Conservation (phyloP, 352 stramenopile species). For the Pythium angustatum region DNA sequence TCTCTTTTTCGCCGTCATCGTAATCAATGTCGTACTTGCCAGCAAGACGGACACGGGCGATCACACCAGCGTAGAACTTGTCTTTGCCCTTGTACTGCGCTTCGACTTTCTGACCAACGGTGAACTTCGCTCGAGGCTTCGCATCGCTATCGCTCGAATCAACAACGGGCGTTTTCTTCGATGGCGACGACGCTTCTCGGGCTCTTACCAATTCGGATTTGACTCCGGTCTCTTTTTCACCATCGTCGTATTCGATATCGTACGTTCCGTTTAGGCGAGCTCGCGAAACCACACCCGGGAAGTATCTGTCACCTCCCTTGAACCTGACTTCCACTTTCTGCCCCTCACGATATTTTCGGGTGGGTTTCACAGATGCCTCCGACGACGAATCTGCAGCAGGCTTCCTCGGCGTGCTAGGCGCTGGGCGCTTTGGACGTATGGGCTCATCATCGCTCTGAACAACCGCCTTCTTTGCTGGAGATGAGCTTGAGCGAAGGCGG, state of each 20-base stretch:
- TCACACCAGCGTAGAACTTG: conserved; percentile 63
- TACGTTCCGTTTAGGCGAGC: conserved; percentile 70
- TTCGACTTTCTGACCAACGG: conserved; percentile 45
- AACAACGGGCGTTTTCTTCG: conserved; percentile 25
- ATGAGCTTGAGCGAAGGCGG: conserved; percentile 24
- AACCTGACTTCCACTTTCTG: conserved; percentile 41
- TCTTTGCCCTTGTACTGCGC: conserved; percentile 58
- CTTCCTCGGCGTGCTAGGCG: conserved; percentile 31
- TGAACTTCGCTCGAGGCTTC: conserved; percentile 13
- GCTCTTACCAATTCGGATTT: conserved; percentile 33
- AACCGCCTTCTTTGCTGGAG: conserved; percentile 37
- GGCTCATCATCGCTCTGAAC: conserved; percentile 51
- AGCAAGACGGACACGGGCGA: conserved; percentile 42
- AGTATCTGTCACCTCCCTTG: conserved; percentile 64
- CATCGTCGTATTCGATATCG: conserved; percentile 64
- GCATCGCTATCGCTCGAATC: conserved; percentile 24
- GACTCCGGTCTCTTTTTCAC: conserved; percentile 45
- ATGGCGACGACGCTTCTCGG: conserved; percentile 22
- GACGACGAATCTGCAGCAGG: conserved; percentile 36
- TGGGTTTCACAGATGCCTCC: conserved; percentile 34
- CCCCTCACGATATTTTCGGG: conserved; percentile 25
- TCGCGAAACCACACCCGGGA: conserved; percentile 61
- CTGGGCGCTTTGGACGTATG: conserved; percentile 41
- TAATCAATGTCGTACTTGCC: conserved; percentile 74
- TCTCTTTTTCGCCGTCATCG: conserved; percentile 66